phyloP scores from a whole-genome alignment of 208 protist species.

The Paratrypanosoma confusum region DNA sequence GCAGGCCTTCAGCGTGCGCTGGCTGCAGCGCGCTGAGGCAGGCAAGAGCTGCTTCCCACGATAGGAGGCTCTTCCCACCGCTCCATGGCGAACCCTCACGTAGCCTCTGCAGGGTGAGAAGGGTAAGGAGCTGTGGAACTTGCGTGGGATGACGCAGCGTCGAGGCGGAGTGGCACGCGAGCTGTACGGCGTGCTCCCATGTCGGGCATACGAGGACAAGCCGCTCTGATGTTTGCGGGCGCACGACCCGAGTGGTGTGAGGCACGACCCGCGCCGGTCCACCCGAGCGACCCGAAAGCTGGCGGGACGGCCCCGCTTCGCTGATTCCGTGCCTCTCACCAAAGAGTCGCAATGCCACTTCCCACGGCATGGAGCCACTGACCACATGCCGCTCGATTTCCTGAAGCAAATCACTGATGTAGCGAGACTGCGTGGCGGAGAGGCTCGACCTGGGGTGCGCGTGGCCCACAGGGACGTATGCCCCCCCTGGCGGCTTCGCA shows the following conservation, averaged over 20 bases:
- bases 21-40: too few species aligned
- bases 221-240: slow-evolving; percentile 22
- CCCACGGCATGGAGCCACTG: too few species aligned
- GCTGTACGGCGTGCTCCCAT: slow-evolving; percentile 16
- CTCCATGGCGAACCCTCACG: slow-evolving; percentile 8
- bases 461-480: too few species aligned
- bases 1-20: too few species aligned
- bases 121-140: slow-evolving; percentile 40
- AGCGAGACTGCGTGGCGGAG: too few species aligned
- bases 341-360: slow-evolving; percentile 3
- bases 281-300: too few species aligned
- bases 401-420: too few species aligned
- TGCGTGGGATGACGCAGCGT: slow-evolving; percentile 27
- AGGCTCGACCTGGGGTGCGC: too few species aligned
- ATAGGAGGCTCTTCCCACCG: slow-evolving; percentile 1
- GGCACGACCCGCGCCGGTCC: slow-evolving; percentile 14
- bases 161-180: slow-evolving; percentile 30
- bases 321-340: too few species aligned
- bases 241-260: slow-evolving; percentile 44
- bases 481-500: too few species aligned
- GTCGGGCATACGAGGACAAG: slow-evolving; percentile 21
- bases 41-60: slow-evolving; percentile 13
- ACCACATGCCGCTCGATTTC: too few species aligned
- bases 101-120: slow-evolving; percentile 15
- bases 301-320: too few species aligned